Base-by-base conservation (phyloP, 1,284 basidiomycete species). In the Earliella scabrosa region DNA sequence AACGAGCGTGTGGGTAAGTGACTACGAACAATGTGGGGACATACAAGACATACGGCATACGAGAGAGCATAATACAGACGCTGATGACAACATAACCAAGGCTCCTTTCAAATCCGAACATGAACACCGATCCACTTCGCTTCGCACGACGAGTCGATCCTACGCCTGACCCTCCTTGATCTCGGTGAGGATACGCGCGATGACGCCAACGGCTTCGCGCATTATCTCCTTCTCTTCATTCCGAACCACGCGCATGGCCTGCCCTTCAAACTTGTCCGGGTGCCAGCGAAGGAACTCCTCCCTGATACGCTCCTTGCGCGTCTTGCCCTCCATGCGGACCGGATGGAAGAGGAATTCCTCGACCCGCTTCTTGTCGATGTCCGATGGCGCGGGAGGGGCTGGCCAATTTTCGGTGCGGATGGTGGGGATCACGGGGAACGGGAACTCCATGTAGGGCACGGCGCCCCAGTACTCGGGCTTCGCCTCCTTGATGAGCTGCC, bases 281-380 rank as follows among this genome's bases (percentile, higher is more conserved):
- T 85, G 83, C 74, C 80, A 85, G 16, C 73, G 73, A 39, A 82
- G 61, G 32, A 85, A 66, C 61, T 85, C 82, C 10, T 59, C 59
- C 60, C 73, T 77, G 61, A 83, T 57, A 16, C 68, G 66, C 36
- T 77, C 76, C 59, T 69, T 74, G 7, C 45, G 59, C 1, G 64
- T 67, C 64, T 76, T 80, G 2, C 64, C 66, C 47, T 66, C 60
- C 45, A 52, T 32, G 14, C 65, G 70, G 14, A 59, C 58, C 5
- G 73, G 68, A 51, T 75, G 68, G 43, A 75, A 67, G 26, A 82
- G 39, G 64, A 82, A 83, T 31, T 67, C 57, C 7, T 59, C 53
- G 5, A 84, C 67, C 14, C 53, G 63, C 23, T 69, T 61, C 29
- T 49, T 45, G 2, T 72, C 71, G 56, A 78, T 66, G 16, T 71